Evolutionary conservation across 176 grass and related monocot species (phyloP).

Genomic region (Rhipidocladum racemiflorum): DNA sequence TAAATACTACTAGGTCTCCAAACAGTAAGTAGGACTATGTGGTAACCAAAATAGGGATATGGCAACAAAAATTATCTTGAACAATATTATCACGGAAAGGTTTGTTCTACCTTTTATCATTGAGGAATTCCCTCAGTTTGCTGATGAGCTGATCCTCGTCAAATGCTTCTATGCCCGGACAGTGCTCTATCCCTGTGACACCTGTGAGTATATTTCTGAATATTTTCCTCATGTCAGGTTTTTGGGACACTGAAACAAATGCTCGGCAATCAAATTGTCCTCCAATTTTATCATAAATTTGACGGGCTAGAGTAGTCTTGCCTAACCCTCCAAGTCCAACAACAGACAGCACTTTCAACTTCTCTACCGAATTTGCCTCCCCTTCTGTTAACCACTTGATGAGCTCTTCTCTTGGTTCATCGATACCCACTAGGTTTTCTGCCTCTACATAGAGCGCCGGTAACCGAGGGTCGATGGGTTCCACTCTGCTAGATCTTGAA

Average conservation of each 20-base stretch:
- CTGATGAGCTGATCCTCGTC: neutral
- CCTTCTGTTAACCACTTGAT: neutral
- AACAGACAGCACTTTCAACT: neutral
- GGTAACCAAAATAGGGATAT: too few species aligned
- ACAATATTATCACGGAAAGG: neutral
- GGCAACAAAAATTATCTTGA: neutral
- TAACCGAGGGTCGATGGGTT: neutral
- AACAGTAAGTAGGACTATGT: too few species aligned
- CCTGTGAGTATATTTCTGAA: neutral
- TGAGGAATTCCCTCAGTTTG: neutral
- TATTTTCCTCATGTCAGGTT: neutral
- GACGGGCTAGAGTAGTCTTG: neutral
- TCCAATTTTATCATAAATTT: neutral
- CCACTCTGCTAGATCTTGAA: neutral
- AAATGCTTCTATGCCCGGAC: neutral
- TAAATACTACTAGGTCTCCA: too few species aligned
- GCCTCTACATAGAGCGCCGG: neutral
- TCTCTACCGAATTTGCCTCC: neutral
- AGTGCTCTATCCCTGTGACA: neutral
- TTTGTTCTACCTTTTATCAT: neutral
- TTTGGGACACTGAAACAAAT: neutral
- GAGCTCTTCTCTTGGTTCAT: neutral
- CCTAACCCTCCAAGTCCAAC: neutral
- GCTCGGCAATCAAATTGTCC: neutral
- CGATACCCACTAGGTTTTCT: neutral